These are phyloP conservation scores for Phytophthora fragariaefolia DNA, from an alignment of 352 stramenopile species.

Conservation along the genomic window DNA sequence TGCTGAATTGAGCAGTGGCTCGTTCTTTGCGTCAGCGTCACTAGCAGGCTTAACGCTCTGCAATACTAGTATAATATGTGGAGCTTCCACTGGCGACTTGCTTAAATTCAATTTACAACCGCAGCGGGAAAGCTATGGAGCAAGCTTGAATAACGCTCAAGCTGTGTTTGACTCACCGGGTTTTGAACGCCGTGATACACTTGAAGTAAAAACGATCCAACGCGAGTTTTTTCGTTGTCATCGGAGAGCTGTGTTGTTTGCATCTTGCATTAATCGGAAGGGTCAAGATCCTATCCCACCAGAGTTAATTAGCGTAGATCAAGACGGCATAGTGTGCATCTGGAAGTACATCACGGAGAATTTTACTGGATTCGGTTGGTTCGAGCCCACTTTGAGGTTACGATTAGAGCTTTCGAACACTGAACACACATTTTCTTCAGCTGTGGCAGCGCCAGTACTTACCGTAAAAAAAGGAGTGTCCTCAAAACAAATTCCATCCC, in stretches of 20 bases:
- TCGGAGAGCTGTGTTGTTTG: constrained; percentile 41
- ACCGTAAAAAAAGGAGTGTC: constrained; percentile 6
- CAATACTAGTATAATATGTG: constrained; percentile 34
- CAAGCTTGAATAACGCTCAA: constrained; percentile 9
- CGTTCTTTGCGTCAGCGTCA: constrained; percentile 37
- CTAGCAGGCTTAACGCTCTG: constrained; percentile 15
- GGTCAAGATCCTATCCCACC: neutral
- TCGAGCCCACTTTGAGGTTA: constrained; percentile 31
- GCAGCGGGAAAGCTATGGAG: neutral
- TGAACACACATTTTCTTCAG: constrained; percentile 1
- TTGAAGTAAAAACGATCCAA: constrained; percentile 12
- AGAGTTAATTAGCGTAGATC: constrained; percentile 55
- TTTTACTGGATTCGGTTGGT: constrained; percentile 59
- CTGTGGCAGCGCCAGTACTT: neutral
- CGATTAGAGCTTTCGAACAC: constrained; percentile 38
- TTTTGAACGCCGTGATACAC: constrained; percentile 1
- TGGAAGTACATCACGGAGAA: constrained; percentile 49
- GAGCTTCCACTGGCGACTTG: constrained; percentile 40
- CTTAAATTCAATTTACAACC: constrained; percentile 41
- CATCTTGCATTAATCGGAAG: constrained; percentile 30
- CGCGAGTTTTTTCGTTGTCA: constrained; percentile 59
- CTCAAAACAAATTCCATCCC: constrained; percentile 2
- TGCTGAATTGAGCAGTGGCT: constrained; percentile 26
- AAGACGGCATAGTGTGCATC: constrained; percentile 37
- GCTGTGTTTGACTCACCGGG: constrained; percentile 43